Percentiles rank a stretch among this genome's conserved stretches.
phyloP scores from a whole-genome alignment of 768 basidiomycete species.

The Tulasnella sp. region DNA sequence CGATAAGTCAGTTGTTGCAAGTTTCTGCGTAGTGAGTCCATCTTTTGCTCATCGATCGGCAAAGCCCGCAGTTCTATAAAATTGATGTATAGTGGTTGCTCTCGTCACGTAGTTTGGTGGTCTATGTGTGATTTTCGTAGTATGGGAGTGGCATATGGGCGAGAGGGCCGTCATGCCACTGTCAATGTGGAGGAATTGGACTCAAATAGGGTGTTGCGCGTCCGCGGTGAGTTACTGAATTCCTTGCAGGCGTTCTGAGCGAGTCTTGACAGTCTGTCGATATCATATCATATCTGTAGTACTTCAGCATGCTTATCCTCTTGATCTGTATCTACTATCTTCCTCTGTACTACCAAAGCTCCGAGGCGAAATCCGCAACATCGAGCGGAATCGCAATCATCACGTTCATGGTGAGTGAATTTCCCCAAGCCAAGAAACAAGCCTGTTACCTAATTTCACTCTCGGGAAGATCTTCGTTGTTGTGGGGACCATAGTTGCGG shows the following conservation, averaged over 20 bases:
- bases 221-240: conserved; percentile 16
- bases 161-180: conserved; percentile 27
- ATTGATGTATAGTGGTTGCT: too few species aligned
- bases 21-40: conserved; percentile 12
- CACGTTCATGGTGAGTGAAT: conserved; percentile 25
- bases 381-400: conserved; percentile 30
- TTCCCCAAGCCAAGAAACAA: too few species aligned
- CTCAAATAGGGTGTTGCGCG: conserved; percentile 23
- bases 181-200: conserved; percentile 25
- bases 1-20: conserved; percentile 27
- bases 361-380: conserved; percentile 25
- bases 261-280: too few species aligned
- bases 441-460: conserved; percentile 11
- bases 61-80: too few species aligned
- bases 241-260: too few species aligned
- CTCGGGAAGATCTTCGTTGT: conserved; percentile 2
- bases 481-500: too few species aligned
- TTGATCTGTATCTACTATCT: conserved; percentile 27
- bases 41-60: not conserved
- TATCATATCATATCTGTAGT: not conserved
- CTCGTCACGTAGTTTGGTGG: conserved; percentile 13
- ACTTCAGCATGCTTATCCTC: conserved; percentile 21
- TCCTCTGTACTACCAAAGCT: conserved; percentile 26
- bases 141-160: conserved; percentile 27
- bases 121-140: conserved; percentile 1